phyloP scores from a whole-genome alignment of 805 yeast species.

The Candida montana region DNA sequence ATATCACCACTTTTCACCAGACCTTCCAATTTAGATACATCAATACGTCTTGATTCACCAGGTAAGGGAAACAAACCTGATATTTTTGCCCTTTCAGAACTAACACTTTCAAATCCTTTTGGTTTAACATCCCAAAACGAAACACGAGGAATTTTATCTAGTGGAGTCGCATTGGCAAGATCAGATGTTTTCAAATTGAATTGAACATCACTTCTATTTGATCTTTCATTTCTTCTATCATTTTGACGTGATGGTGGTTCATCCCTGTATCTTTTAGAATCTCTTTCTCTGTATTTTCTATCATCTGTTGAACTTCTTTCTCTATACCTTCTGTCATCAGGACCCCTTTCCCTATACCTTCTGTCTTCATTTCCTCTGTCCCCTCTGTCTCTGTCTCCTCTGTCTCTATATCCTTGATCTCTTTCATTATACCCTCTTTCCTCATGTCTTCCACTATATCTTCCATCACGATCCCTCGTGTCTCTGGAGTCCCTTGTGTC shows the following conservation, averaged over 20 bases:
- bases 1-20: conserved; percentile 27
- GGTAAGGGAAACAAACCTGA: conserved; percentile 77
- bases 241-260: conserved; percentile 2
- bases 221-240: conserved; percentile 12
- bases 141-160: conserved; percentile 46
- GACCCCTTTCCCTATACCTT: neutral
- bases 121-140: conserved; percentile 72
- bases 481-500: conserved; percentile 8
- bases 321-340: conserved; percentile 6
- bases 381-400: conserved; percentile 1
- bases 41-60: conserved; percentile 43
- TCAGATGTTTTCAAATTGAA: conserved; percentile 21
- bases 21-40: conserved; percentile 28
- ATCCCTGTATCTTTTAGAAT: conserved; percentile 9
- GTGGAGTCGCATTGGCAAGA: conserved; percentile 36
- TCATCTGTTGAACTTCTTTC: conserved; percentile 5
- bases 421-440: conserved; percentile 10
- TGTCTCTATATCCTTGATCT: conserved; percentile 3
- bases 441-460: conserved; percentile 8
- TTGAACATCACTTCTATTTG: neutral
- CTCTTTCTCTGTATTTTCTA: conserved; percentile 8
- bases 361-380: conserved; percentile 4
- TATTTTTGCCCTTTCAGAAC: conserved; percentile 72
- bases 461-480: neutral
- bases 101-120: conserved; percentile 64